These are phyloP conservation scores for Trypanosoma cruzi DNA, from an alignment of 208 protist genomes.

Conservation along the genomic window DNA sequence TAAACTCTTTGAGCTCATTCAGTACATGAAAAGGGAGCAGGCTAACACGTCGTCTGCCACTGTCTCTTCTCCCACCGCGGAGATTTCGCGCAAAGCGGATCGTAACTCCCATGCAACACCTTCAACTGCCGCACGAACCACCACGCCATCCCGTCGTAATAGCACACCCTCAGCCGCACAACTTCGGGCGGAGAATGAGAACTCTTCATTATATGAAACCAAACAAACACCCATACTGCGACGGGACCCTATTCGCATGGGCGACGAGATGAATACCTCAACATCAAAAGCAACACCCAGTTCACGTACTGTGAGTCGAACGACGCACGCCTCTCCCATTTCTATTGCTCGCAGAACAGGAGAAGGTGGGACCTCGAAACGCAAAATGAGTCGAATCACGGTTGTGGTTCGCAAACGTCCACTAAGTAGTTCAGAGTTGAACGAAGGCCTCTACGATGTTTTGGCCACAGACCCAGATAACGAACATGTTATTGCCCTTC, in stretches of 20 bases:
- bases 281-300: slow-evolving; percentile 34
- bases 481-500: slow-evolving; percentile 70
- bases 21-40: slow-evolving; percentile 86
- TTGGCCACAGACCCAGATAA: slow-evolving; percentile 88
- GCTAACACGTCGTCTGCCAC: slow-evolving; percentile 16
- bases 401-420: slow-evolving; percentile 93
- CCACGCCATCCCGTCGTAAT: slow-evolving; percentile 30
- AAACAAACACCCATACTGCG: slow-evolving; percentile 34
- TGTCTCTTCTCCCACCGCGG: neutral
- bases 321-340: slow-evolving; percentile 52
- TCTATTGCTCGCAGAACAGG: slow-evolving; percentile 50
- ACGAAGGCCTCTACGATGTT: slow-evolving; percentile 87
- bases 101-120: slow-evolving; percentile 14
- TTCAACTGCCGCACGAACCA: slow-evolving; percentile 28
- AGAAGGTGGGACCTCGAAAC: slow-evolving; percentile 32
- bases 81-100: slow-evolving; percentile 22
- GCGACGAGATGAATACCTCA: slow-evolving; percentile 34
- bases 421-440: slow-evolving; percentile 75
- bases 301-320: slow-evolving; percentile 71
- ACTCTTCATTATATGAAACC: slow-evolving; percentile 26
- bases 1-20: slow-evolving; percentile 94
- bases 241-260: slow-evolving; percentile 47
- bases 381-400: slow-evolving; percentile 79
- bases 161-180: slow-evolving; percentile 27
- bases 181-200: slow-evolving; percentile 30